These are phyloP conservation scores for Hypoxylon sp. DNA, from an alignment of 2,329 filamentous ascomycete species.

Conservation along the genomic window DNA sequence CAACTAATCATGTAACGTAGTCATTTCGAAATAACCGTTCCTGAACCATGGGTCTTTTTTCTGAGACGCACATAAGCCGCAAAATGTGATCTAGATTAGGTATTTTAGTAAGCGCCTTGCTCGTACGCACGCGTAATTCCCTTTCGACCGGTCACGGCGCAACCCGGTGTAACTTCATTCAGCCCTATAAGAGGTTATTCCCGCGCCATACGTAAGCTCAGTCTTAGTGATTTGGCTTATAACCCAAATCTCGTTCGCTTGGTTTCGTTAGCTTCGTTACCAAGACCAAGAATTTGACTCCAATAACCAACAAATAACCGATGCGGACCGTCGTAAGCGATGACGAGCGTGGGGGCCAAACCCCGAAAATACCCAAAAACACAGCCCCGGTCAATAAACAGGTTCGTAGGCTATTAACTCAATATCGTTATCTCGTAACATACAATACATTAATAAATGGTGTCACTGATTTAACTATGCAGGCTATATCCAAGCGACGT, in stretches of 20 bases:
- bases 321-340: slow-evolving; percentile 24
- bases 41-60: slow-evolving; percentile 33
- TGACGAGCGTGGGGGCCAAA: slow-evolving; percentile 12
- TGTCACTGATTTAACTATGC: background rate
- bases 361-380: background rate
- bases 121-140: slow-evolving; percentile 27
- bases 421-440: background rate
- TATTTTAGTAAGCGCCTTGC: slow-evolving; percentile 30
- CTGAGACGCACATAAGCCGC: slow-evolving; percentile 35
- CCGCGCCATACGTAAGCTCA: slow-evolving; percentile 34
- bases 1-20: slow-evolving; percentile 21
- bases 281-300: background rate
- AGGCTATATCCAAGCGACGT: background rate
- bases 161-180: slow-evolving; percentile 30
- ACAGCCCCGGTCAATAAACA: background rate
- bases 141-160: slow-evolving; percentile 32
- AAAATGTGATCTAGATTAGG: slow-evolving; percentile 33
- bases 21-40: slow-evolving; percentile 10
- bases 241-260: slow-evolving; percentile 27
- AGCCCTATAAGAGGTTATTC: slow-evolving; percentile 39
- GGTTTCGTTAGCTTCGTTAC: slow-evolving; percentile 8
- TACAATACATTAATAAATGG: no score
- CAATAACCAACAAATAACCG: slow-evolving; percentile 16
- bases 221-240: slow-evolving; percentile 25
- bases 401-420: background rate